Evolutionary conservation across 2,329 filamentous ascomycete genomes (phyloP).

Genomic region (Didymellaceae sp.): DNA sequence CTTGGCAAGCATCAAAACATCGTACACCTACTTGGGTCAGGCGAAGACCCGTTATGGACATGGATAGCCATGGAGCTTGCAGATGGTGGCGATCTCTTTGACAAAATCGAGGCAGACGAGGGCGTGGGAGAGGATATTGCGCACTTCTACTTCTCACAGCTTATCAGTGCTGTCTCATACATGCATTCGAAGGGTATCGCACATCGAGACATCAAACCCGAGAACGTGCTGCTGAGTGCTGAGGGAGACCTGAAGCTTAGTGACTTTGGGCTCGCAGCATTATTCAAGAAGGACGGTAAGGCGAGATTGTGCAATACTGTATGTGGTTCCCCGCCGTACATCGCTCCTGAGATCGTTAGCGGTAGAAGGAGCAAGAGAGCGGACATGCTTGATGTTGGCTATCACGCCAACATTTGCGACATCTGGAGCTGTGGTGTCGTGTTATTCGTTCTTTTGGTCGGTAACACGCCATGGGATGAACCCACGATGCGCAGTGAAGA

Average conservation of each 20-base stretch:
- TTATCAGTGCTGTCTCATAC: slow-evolving; percentile 88
- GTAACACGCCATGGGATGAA: slow-evolving; percentile 98
- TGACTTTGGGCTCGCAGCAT: slow-evolving; percentile 93
- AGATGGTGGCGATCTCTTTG: slow-evolving; percentile 93
- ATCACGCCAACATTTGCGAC: slow-evolving; percentile 81
- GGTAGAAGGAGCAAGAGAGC: slow-evolving; percentile 57
- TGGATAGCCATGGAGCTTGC: slow-evolving; percentile 99
- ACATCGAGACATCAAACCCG: slow-evolving; percentile 77
- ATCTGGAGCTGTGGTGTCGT: slow-evolving; percentile 98
- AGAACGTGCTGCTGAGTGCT: slow-evolving; percentile 89
- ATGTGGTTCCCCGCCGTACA: slow-evolving; percentile 95
- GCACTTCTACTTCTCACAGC: slow-evolving; percentile 93
- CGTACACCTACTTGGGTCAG: slow-evolving; percentile 88
- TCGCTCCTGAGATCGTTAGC: slow-evolving; percentile 85
- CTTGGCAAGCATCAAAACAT: slow-evolving; percentile 91
- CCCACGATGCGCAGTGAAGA: slow-evolving; percentile 87
- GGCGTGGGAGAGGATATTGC: slow-evolving; percentile 94
- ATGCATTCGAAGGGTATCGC: slow-evolving; percentile 97
- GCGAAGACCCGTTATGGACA: slow-evolving; percentile 84
- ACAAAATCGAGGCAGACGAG: slow-evolving; percentile 98
- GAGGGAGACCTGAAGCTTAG: slow-evolving; percentile 91
- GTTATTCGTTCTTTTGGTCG: slow-evolving; percentile 92
- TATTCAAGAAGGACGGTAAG: slow-evolving; percentile 88
- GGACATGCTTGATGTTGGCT: slow-evolving; percentile 62
- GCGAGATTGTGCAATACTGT: slow-evolving; percentile 85